phyloP scores from a whole-genome alignment of 129 eudicot genomes.

The Sambucus nigra region DNA sequence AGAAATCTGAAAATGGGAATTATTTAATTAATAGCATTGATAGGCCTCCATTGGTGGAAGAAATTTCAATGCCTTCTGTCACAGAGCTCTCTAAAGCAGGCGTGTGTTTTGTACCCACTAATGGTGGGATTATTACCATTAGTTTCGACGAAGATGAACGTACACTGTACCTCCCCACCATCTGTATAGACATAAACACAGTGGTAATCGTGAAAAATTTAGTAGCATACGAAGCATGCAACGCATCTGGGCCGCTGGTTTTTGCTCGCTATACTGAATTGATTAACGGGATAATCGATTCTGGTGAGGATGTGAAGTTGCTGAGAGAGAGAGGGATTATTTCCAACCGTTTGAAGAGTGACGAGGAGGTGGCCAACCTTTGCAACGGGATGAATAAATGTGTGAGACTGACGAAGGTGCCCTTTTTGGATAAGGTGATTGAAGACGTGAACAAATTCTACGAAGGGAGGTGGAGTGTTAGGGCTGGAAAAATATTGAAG shows the following conservation, averaged over 20 bases:
- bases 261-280: constrained; percentile 55
- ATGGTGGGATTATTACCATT: constrained; percentile 34
- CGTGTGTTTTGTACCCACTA: constrained; percentile 16
- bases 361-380: constrained; percentile 56
- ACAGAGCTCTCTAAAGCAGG: constrained; percentile 24
- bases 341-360: constrained; percentile 44
- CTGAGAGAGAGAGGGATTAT: constrained; percentile 42
- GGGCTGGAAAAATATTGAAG: constrained; percentile 25
- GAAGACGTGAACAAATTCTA: constrained; percentile 52
- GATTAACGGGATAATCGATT: constrained; percentile 63
- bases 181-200: constrained; percentile 32
- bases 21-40: too few species aligned
- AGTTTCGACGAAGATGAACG: constrained; percentile 18
- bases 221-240: constrained; percentile 62
- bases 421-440: constrained; percentile 42
- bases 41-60: constrained; percentile 16
- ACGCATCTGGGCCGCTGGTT: constrained; percentile 33
- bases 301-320: constrained; percentile 42
- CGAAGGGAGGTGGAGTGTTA: constrained; percentile 45
- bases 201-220: constrained; percentile 45
- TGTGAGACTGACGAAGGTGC: constrained; percentile 45
- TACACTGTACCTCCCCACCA: constrained; percentile 34
- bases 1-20: neutral
- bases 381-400: constrained; percentile 75
- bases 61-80: constrained; percentile 63